Evolutionary conservation across 192 early-diverging fungal genomes (phyloP).

Genomic region (Coemansia guatemalensis): DNA sequence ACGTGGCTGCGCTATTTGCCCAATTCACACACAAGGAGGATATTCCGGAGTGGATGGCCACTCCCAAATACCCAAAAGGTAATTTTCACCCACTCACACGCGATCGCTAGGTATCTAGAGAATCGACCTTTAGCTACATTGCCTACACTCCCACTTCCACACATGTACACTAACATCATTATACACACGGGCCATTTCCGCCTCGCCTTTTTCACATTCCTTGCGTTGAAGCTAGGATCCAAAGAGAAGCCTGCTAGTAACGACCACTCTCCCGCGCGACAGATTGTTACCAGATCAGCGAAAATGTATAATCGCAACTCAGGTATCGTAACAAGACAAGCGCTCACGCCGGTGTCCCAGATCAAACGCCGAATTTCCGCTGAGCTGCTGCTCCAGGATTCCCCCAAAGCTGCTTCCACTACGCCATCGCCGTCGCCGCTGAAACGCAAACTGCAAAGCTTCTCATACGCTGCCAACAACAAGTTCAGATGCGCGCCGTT

Average conservation of each 20-base stretch:
- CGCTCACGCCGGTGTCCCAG: conserved; percentile 12
- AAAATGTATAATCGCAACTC: background rate
- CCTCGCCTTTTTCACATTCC: too few relatives aligned
- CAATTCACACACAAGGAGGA: conserved; percentile 8
- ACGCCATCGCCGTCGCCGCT: conserved; percentile 1
- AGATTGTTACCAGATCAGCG: background rate
- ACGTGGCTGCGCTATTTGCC: conserved; percentile 11
- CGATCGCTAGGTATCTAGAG: too few relatives aligned
- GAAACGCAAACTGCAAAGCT: conserved; percentile 5
- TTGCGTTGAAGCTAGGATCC: too few relatives aligned
- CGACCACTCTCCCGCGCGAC: too few relatives aligned
- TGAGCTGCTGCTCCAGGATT: background rate
- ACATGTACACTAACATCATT: too few relatives aligned
- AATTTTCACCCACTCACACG: conserved; percentile 8
- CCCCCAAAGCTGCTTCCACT: background rate
- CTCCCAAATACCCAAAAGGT: conserved; percentile 18
- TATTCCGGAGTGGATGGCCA: background rate
- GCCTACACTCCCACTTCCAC: too few relatives aligned
- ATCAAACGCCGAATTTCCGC: conserved; percentile 11
- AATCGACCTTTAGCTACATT: too few relatives aligned
- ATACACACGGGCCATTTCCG: too few relatives aligned
- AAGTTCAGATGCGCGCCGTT: conserved; percentile 3
- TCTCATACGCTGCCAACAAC: conserved; percentile 1
- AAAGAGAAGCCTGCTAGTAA: too few relatives aligned
- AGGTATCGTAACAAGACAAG: background rate